phyloP scores from a whole-genome alignment of 345 rosid species.

The Moricandia arvensis region DNA sequence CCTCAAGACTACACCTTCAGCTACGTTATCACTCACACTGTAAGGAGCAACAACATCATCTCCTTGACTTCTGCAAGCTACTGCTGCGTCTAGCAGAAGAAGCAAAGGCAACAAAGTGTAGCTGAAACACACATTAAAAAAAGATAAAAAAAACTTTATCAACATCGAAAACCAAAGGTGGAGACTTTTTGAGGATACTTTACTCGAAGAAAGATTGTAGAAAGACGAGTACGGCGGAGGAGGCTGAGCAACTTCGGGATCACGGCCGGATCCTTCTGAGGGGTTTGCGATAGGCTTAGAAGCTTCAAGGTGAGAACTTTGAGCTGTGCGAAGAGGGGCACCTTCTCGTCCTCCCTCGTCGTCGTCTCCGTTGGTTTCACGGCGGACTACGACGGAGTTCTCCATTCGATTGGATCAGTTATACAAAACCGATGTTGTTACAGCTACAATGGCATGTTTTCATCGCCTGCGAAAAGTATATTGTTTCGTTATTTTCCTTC shows the following conservation, averaged over 20 bases:
- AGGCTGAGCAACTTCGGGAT: slow-evolving; percentile 50
- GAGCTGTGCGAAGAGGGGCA: slow-evolving; percentile 49
- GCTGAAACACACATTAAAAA: slow-evolving; percentile 46
- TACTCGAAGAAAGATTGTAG: slow-evolving; percentile 89
- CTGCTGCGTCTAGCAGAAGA: slow-evolving; percentile 74
- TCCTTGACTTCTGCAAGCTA: slow-evolving; percentile 49
- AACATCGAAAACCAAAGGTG: background rate
- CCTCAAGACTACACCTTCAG: slow-evolving; percentile 85
- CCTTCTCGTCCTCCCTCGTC: slow-evolving; percentile 38
- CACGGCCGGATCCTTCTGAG: slow-evolving; percentile 44
- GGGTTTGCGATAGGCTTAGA: slow-evolving; percentile 63
- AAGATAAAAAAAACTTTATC: background rate
- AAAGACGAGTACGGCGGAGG: slow-evolving; percentile 50
- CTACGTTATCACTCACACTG: slow-evolving; percentile 71
- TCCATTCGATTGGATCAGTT: slow-evolving; percentile 31
- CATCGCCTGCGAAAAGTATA: too few relatives aligned
- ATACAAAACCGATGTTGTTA: background rate
- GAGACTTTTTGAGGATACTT: slow-evolving; percentile 28
- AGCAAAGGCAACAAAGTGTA: slow-evolving; percentile 77
- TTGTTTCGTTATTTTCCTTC: too few relatives aligned
- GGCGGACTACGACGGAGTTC: slow-evolving; percentile 21
- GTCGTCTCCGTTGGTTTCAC: slow-evolving; percentile 16
- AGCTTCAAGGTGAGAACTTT: slow-evolving; percentile 58
- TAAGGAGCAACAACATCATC: background rate
- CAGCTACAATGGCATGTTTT: too few relatives aligned